Conservation (phyloP, 345 rosid genomes). For the Brassica juncea region DNA sequence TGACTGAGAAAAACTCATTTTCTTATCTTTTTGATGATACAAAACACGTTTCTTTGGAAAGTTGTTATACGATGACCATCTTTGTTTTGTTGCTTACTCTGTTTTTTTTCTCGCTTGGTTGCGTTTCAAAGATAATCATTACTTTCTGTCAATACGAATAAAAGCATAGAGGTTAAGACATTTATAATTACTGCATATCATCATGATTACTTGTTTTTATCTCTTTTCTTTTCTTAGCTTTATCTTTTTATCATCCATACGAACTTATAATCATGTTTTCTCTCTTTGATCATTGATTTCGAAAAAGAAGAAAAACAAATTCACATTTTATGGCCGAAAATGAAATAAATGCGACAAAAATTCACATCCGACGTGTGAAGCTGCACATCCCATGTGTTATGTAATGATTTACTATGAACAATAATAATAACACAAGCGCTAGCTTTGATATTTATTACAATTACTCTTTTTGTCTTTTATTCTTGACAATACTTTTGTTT, state of each 20-base stretch:
- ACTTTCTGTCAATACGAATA: constrained; percentile 25
- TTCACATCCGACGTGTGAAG: constrained; percentile 39
- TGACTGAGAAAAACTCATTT: neutral
- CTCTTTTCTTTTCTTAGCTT: neutral
- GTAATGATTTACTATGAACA: constrained; percentile 31
- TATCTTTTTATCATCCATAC: constrained; percentile 26
- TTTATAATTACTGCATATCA: constrained; percentile 39
- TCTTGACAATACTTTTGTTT: neutral
- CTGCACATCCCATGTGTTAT: constrained; percentile 44
- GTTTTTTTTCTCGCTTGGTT: constrained; percentile 29
- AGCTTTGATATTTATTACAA: constrained; percentile 31
- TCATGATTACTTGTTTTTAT: constrained; percentile 38
- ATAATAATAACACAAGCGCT: constrained; percentile 36
- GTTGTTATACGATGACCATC: no score
- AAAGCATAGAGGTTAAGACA: constrained; percentile 31
- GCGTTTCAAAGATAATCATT: constrained; percentile 37
- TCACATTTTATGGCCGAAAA: constrained; percentile 30
- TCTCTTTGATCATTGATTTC: constrained; percentile 37
- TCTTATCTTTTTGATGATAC: neutral
- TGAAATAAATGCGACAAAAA: constrained; percentile 41
- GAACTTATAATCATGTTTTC: constrained; percentile 37
- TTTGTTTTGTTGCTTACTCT: constrained; percentile 15
- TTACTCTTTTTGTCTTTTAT: constrained; percentile 16
- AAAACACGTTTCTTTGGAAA: neutral
- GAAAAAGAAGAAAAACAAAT: neutral